Evolutionary conservation across 176 grass and related monocot species (phyloP).

Genomic region (Hsuehochloa calcarea): DNA sequence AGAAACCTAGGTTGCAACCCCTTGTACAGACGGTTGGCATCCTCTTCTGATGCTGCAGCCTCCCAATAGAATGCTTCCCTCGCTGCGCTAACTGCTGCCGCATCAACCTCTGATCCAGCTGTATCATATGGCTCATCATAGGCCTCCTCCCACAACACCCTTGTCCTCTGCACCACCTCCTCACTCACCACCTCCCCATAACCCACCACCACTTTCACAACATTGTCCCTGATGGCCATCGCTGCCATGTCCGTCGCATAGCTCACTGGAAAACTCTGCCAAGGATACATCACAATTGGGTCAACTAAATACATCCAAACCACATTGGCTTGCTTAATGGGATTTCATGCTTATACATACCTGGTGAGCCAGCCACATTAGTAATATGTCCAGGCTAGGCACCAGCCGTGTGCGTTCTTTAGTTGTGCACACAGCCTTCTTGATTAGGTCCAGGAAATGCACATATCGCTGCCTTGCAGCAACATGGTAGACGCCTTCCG

Average conservation of each 20-base stretch:
- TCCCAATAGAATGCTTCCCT: constrained; percentile 69
- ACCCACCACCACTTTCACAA: constrained; percentile 24
- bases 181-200: constrained; percentile 46
- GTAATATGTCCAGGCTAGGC: constrained; percentile 73
- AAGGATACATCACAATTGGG: constrained; percentile 4
- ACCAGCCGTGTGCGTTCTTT: constrained; percentile 35
- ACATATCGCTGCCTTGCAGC: constrained; percentile 57
- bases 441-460: constrained; percentile 65
- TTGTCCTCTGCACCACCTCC: constrained; percentile 44
- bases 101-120: constrained; percentile 56
- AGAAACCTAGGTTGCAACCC: constrained; percentile 75
- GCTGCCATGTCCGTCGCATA: constrained; percentile 56
- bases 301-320: not conserved
- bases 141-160: constrained; percentile 59
- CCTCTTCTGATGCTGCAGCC: constrained; percentile 36
- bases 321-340: not conserved
- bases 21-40: constrained; percentile 70
- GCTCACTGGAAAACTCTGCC: constrained; percentile 70
- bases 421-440: constrained; percentile 21
- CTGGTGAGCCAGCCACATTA: constrained; percentile 92
- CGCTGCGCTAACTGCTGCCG: not conserved
- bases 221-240: constrained; percentile 29
- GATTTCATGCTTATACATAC: constrained; percentile 42
- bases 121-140: constrained; percentile 78
- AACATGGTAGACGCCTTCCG: constrained; percentile 78